Evolutionary conservation across 768 basidiomycete genomes (phyloP), one percentile per base, ranked within the genome.

Genomic region (Coprinopsis strossmayeri): DNA sequence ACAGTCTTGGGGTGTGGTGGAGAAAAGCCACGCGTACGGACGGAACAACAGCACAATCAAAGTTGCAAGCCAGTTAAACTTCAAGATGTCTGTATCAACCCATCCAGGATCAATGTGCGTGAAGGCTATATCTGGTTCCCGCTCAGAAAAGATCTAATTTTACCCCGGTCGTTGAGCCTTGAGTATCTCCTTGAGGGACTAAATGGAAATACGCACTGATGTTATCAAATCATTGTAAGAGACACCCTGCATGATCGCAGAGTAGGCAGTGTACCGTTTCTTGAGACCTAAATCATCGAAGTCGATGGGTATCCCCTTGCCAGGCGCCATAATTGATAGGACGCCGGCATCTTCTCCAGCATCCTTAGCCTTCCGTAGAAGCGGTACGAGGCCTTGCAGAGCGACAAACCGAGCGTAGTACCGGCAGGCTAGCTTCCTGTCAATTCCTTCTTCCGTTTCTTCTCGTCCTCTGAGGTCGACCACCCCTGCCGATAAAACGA

Each of bases 271-370:
- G 54, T 62, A 70, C n/a, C 46, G 52, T 50, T 66, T 68, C 63
- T 67, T 69, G 49, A 72, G 50, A 2, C 64, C 69, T 24, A 81
- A 63, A 52, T 79, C 76, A n/a, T 78, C 62, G 28, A 72, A 39
- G 50, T 76, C 65, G 11, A 78, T 65, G 7, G 55, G 46, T 0
- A 58, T 61, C 4, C 69, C 71, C 0, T 59, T 20, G 0, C 64
- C 64, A 1, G 64, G 56, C 3, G 60, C 69, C 21, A 79, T 54
- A 0, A 81, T 65, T 2, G 70, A 71, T 59, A 80, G 58, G 15
- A 72, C 76, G 46, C 71, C 72, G 18, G 71, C 76, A 44, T 77
- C 71, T 51, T 79, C 73, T 3, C 72, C 74, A 0, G 59, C 66
- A 2, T 69, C 70, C 38, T 64, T 65, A 7, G 77, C 78, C 21